Evolutionary conservation across 1,139 yeast genomes (phyloP).

Genomic region (Pichia cactophila): DNA sequence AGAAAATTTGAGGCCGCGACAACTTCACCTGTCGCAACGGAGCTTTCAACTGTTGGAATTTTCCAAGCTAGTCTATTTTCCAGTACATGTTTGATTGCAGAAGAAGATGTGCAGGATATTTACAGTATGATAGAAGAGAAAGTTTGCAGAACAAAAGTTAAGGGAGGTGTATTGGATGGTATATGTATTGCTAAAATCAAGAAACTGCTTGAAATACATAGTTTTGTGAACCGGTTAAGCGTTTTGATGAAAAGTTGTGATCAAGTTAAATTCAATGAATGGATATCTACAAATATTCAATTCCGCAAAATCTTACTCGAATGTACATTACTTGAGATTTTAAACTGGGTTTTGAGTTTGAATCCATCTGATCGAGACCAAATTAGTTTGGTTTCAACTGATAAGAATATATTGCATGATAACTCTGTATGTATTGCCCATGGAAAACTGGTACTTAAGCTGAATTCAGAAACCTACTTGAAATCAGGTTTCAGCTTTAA

Average conservation of each 20-base stretch:
- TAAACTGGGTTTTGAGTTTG: slow-evolving; percentile 3
- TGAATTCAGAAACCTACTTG: slow-evolving; percentile 27
- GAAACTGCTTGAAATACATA: slow-evolving; percentile 15
- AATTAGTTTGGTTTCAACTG: slow-evolving; percentile 11
- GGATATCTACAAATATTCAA: background rate
- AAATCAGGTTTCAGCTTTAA: slow-evolving; percentile 29
- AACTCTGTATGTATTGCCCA: slow-evolving; percentile 27
- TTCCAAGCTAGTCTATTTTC: background rate
- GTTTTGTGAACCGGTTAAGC: slow-evolving; percentile 22
- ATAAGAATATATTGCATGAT: slow-evolving; percentile 27
- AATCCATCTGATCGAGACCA: background rate
- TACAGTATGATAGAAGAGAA: slow-evolving; percentile 1
- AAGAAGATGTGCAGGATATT: no score
- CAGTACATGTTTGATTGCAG: no score
- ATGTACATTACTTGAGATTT: background rate
- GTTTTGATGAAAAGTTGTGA: slow-evolving; percentile 10
- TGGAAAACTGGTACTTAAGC: slow-evolving; percentile 27
- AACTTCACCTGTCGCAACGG: background rate
- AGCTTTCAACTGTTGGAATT: background rate
- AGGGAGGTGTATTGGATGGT: slow-evolving; percentile 11
- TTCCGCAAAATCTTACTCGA: background rate
- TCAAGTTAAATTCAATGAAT: background rate
- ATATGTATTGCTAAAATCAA: background rate
- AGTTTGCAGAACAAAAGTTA: slow-evolving; percentile 3
- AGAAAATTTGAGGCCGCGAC: background rate